Percentiles rank a stretch among this genome's conserved stretches.
Evolutionary conservation across 1,284 basidiomycete genomes (phyloP).

Genomic region (Ustilago hordei): DNA sequence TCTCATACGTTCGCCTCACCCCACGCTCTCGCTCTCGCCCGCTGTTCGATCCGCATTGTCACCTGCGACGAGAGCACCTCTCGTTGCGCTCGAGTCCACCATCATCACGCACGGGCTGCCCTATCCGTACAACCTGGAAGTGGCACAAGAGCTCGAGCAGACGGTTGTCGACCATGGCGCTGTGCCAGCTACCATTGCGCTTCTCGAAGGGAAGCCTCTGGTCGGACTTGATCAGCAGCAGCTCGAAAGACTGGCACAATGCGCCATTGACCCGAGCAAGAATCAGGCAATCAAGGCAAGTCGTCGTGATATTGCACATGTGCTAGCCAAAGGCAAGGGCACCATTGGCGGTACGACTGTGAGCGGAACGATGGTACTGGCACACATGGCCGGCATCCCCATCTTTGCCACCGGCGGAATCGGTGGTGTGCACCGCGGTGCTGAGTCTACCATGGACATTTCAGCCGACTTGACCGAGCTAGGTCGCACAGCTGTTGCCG

Average conservation of each 20-base stretch:
- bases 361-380: slow-evolving; percentile 76
- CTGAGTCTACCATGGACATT: slow-evolving; percentile 88
- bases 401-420: slow-evolving; percentile 71
- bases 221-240: slow-evolving; percentile 81
- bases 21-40: slow-evolving; percentile 22
- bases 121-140: slow-evolving; percentile 80
- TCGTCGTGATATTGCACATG: slow-evolving; percentile 84
- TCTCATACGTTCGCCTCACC: slow-evolving; percentile 35
- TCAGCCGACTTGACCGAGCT: slow-evolving; percentile 67
- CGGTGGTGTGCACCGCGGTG: slow-evolving; percentile 94
- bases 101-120: slow-evolving; percentile 84
- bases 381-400: slow-evolving; percentile 65
- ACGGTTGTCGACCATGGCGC: slow-evolving; percentile 83
- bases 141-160: slow-evolving; percentile 79
- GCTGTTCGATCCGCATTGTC: slow-evolving; percentile 33
- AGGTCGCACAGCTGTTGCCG: slow-evolving; percentile 70
- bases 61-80: slow-evolving; percentile 53
- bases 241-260: slow-evolving; percentile 78
- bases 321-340: slow-evolving; percentile 75
- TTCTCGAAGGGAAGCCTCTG: slow-evolving; percentile 85
- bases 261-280: slow-evolving; percentile 61
- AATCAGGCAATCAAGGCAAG: slow-evolving; percentile 79
- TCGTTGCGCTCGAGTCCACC: slow-evolving; percentile 78
- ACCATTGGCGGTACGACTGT: slow-evolving; percentile 90
- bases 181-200: slow-evolving; percentile 89